Percentiles rank a stretch among this genome's conserved stretches.
Conservation (phyloP, 768 basidiomycete species). For the Lactarius quietus region DNA sequence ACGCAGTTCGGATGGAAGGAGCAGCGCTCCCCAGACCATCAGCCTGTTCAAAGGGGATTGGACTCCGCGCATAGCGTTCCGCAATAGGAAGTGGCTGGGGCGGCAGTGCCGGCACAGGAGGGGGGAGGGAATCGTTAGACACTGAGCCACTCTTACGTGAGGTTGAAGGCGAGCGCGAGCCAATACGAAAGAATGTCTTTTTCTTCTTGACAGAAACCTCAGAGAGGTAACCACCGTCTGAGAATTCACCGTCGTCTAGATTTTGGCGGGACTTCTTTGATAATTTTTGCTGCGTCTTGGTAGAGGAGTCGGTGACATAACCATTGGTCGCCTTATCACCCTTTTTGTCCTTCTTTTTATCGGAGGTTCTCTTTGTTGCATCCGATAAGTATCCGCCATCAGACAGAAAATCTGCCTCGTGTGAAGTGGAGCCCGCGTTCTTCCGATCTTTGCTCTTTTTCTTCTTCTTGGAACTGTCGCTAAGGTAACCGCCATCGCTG, state of each 20-base stretch:
- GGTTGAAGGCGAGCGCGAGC: constrained; percentile 16
- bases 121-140: background rate
- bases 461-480: constrained; percentile 32
- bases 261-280: constrained; percentile 24
- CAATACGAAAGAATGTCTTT: constrained; percentile 27
- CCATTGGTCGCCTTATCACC: constrained; percentile 20
- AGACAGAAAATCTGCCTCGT: constrained; percentile 33
- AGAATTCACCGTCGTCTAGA: constrained; percentile 28
- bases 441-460: constrained; percentile 28
- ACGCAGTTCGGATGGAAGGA: background rate
- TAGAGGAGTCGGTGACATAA: constrained; percentile 5
- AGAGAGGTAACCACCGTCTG: constrained; percentile 34
- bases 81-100: constrained; percentile 5
- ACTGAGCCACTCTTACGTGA: constrained; percentile 13
- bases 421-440: constrained; percentile 23
- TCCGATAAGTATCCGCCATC: constrained; percentile 33
- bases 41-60: background rate
- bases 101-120: constrained; percentile 23
- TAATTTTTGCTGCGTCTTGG: constrained; percentile 4
- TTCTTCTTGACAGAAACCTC: constrained; percentile 33
- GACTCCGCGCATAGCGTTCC: constrained; percentile 12
- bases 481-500: constrained; percentile 34
- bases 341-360: constrained; percentile 24
- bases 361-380: constrained; percentile 13
- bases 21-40: background rate